These are phyloP conservation scores for Sinapis alba DNA, from an alignment of 441 rosid species.

Conservation along the genomic window DNA sequence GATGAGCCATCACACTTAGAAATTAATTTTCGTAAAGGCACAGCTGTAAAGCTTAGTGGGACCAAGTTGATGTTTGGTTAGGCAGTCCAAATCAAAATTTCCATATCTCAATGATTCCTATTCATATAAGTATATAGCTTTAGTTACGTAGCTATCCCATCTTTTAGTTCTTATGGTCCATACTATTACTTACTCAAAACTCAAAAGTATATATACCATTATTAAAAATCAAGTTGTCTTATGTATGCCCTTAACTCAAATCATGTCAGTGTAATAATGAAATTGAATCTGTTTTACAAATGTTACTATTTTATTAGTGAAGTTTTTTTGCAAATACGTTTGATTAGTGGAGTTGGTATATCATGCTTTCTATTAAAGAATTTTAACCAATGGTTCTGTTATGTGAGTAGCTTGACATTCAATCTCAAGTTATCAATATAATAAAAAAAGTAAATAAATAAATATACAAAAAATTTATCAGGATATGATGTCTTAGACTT, in stretches of 20 bases:
- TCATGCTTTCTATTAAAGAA: background rate
- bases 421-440: background rate
- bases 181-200: conserved; percentile 9
- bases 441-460: background rate
- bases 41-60: conserved; percentile 36
- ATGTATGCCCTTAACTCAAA: conserved; percentile 13
- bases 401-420: background rate
- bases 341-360: background rate
- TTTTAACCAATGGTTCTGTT: background rate
- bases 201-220: background rate
- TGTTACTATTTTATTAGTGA: background rate
- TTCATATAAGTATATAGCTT: background rate
- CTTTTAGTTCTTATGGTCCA: conserved; percentile 8
- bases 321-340: background rate
- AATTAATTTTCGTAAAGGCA: conserved; percentile 7
- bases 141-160: conserved; percentile 11
- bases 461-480: background rate
- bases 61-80: conserved; percentile 40
- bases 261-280: conserved; percentile 7
- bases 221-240: conserved; percentile 6
- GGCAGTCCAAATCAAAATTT: conserved; percentile 36
- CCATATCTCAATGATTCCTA: background rate
- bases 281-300: background rate
- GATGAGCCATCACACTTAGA: conserved; percentile 23
- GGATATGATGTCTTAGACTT: background rate